Conservation (phyloP, 345 rosid species). For the Leavenworthia alabamica region DNA sequence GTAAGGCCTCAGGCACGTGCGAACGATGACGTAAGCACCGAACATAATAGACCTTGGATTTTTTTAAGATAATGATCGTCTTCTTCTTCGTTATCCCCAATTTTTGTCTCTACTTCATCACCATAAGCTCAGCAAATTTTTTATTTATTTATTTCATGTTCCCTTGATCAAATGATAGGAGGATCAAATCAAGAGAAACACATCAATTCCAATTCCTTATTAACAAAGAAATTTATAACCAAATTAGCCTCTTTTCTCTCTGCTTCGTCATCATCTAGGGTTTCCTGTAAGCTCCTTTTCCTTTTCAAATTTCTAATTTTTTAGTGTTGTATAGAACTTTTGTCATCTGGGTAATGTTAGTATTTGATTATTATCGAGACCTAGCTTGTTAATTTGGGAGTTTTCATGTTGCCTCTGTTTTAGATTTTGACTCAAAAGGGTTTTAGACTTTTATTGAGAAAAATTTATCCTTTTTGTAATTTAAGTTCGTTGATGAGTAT, state of each 20-base stretch:
- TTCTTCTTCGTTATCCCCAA: not conserved
- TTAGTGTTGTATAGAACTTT: not conserved
- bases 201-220: too few species aligned
- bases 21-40: too few species aligned
- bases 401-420: not conserved
- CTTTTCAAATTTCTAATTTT: not conserved
- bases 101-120: slow-evolving; percentile 15
- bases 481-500: not conserved
- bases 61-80: slow-evolving; percentile 10
- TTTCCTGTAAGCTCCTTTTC: slow-evolving; percentile 24
- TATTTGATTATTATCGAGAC: not conserved
- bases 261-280: slow-evolving; percentile 22
- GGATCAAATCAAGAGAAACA: slow-evolving; percentile 10
- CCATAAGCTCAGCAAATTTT: not conserved
- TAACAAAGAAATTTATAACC: too few species aligned
- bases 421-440: not conserved
- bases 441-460: not conserved
- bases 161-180: slow-evolving; percentile 25
- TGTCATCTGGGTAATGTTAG: not conserved
- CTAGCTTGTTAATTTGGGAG: slow-evolving; percentile 8
- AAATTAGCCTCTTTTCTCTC: slow-evolving; percentile 2
- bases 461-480: too few species aligned
- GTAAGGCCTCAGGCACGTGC: slow-evolving; percentile 16
- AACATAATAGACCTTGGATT: not conserved
- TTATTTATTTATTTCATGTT: not conserved